A percentile compares a stretch with the other conserved stretches of the same genome.
Evolutionary conservation across 2,329 filamentous ascomycete species (phyloP).

Genomic region (Aureobasidium mangrovei): DNA sequence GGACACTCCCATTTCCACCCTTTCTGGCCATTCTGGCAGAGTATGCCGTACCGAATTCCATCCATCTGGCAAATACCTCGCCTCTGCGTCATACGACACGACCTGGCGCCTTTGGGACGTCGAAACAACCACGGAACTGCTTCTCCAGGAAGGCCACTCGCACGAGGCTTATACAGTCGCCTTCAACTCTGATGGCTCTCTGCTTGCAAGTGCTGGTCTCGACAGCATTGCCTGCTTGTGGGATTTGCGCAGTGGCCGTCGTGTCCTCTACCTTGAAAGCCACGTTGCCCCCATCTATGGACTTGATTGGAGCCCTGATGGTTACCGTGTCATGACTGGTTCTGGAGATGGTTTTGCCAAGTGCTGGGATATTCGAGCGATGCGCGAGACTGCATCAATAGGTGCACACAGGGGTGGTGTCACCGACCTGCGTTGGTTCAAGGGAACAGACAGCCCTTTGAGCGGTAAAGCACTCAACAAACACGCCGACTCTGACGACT

Average conservation of each 20-base stretch:
- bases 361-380: slow-evolving; percentile 93
- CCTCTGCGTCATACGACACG: slow-evolving; percentile 89
- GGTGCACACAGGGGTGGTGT: slow-evolving; percentile 88
- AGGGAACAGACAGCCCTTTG: slow-evolving; percentile 68
- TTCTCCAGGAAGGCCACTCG: slow-evolving; percentile 90
- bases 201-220: slow-evolving; percentile 83
- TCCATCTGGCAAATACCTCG: slow-evolving; percentile 79
- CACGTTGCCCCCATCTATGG: slow-evolving; percentile 91
- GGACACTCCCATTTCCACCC: slow-evolving; percentile 73
- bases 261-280: slow-evolving; percentile 89
- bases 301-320: slow-evolving; percentile 85
- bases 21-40: slow-evolving; percentile 75
- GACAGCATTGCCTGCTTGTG: slow-evolving; percentile 93
- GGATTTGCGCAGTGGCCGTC: slow-evolving; percentile 86
- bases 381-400: slow-evolving; percentile 72
- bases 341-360: slow-evolving; percentile 94
- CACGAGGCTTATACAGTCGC: slow-evolving; percentile 83
- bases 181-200: slow-evolving; percentile 85
- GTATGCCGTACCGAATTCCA: slow-evolving; percentile 93
- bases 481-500: slow-evolving; percentile 3
- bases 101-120: slow-evolving; percentile 97
- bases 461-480: neutral
- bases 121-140: slow-evolving; percentile 69
- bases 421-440: slow-evolving; percentile 89
- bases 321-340: slow-evolving; percentile 84